Evolutionary conservation across 2,329 filamentous ascomycete genomes (phyloP).

Genomic region (Plectosphaerella plurivora): DNA sequence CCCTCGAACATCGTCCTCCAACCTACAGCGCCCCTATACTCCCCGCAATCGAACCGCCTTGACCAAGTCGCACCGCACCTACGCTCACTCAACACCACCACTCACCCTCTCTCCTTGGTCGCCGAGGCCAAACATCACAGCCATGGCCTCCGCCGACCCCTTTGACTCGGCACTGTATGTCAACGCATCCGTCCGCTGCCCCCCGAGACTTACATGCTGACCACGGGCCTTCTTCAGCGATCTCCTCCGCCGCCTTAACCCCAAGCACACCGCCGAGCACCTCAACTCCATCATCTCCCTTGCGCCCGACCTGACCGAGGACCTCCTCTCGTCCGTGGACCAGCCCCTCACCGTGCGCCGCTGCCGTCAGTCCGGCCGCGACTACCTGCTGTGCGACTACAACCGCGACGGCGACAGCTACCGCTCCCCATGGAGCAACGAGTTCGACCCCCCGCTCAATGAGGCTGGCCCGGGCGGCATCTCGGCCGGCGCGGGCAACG

Average conservation of each 20-base stretch:
- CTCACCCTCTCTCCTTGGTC: neutral
- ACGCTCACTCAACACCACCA: neutral
- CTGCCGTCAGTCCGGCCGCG: conserved; percentile 83
- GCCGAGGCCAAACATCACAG: conserved; percentile 4
- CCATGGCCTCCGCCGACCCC: conserved; percentile 55
- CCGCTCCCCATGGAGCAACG: conserved; percentile 97
- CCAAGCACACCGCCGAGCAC: conserved; percentile 84
- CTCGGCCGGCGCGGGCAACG: conserved; percentile 46
- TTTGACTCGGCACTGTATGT: conserved; percentile 74
- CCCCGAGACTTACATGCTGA: conserved; percentile 5
- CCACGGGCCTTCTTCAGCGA: conserved; percentile 55
- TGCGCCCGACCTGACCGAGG: conserved; percentile 89
- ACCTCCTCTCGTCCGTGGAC: conserved; percentile 95
- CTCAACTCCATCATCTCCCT: conserved; percentile 85
- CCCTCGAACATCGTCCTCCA: neutral
- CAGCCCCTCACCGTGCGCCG: conserved; percentile 84
- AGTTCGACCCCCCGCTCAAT: conserved; percentile 88
- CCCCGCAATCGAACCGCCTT: neutral
- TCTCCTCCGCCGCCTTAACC: conserved; percentile 95
- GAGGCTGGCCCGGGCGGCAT: conserved; percentile 49
- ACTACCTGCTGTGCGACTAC: conserved; percentile 99
- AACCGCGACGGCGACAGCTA: conserved; percentile 98
- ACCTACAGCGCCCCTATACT: neutral
- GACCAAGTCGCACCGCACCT: neutral
- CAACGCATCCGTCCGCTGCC: neutral